These are phyloP conservation scores for Obelidium mucronatum DNA, from an alignment of 192 early-diverging fungal genomes.

Conservation along the genomic window DNA sequence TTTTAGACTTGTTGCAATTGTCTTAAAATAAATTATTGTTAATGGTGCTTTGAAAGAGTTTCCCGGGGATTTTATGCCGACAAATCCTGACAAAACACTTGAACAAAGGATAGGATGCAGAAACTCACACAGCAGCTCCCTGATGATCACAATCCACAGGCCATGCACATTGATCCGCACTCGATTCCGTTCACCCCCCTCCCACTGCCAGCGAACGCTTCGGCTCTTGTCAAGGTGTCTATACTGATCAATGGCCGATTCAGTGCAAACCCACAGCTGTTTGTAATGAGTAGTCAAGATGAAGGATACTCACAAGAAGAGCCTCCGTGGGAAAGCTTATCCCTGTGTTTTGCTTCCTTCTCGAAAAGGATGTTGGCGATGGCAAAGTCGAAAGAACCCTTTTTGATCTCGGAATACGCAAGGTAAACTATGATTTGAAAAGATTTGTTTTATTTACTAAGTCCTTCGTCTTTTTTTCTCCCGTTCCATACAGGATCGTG, in stretches of 20 bases:
- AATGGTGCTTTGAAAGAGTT: too few species aligned
- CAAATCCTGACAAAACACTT: too few species aligned
- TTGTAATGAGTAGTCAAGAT: background rate
- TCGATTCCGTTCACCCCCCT: background rate
- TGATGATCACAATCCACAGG: too few species aligned
- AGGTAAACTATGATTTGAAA: background rate
- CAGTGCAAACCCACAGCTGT: constrained; percentile 14
- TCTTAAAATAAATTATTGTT: too few species aligned
- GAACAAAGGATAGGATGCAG: too few species aligned
- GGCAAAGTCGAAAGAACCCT: constrained; percentile 6
- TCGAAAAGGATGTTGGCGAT: background rate
- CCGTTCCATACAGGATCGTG: background rate
- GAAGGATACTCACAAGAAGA: background rate
- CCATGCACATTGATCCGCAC: constrained; percentile 2
- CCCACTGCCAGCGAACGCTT: background rate
- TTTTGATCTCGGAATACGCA: constrained; percentile 16
- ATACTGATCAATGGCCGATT: constrained; percentile 13
- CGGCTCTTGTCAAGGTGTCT: background rate
- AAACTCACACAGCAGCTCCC: too few species aligned
- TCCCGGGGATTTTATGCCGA: too few species aligned
- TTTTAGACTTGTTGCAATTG: too few species aligned
- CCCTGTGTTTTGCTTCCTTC: constrained; percentile 16
- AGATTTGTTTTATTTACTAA: background rate
- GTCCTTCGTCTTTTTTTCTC: background rate
- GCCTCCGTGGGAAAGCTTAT: background rate